Evolutionary conservation across 345 rosid genomes (phyloP).

Genomic region (Gossypium australe): DNA sequence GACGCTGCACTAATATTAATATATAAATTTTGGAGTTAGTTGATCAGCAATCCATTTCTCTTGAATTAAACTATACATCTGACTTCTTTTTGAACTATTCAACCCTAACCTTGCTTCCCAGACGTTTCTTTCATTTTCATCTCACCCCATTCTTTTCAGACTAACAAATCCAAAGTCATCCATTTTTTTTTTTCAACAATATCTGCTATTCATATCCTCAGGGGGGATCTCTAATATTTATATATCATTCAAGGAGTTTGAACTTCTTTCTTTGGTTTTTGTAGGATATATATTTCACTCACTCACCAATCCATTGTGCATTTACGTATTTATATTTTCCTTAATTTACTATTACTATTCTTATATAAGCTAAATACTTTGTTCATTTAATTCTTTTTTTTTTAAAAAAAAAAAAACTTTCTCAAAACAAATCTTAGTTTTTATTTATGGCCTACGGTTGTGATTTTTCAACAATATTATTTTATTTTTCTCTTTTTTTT

Average conservation of each 20-base stretch:
- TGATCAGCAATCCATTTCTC: not conserved
- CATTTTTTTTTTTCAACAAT: not conserved
- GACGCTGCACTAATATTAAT: not conserved
- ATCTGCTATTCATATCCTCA: too few relatives aligned
- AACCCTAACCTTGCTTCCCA: conserved; percentile 3
- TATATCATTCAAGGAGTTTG: not conserved
- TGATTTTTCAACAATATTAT: too few relatives aligned
- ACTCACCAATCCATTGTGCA: not conserved
- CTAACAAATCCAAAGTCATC: not conserved
- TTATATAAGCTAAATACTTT: too few relatives aligned
- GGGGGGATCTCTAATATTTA: too few relatives aligned
- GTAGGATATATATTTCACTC: not conserved
- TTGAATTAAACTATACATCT: too few relatives aligned
- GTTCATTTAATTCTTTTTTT: too few relatives aligned
- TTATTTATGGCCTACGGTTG: too few relatives aligned
- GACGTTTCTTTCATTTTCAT: not conserved
- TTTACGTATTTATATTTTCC: not conserved
- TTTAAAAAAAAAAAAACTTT: too few relatives aligned
- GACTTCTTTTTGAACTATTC: not conserved
- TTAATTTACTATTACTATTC: too few relatives aligned
- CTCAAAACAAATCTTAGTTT: too few relatives aligned
- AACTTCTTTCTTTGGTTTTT: not conserved
- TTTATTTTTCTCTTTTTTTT: too few relatives aligned
- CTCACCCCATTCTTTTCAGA: not conserved
- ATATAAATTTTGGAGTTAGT: not conserved